Percentiles rank a stretch among this genome's conserved stretches.
phyloP scores from a whole-genome alignment of 768 basidiomycete species.

The Phylloporus rhodoxanthus region DNA sequence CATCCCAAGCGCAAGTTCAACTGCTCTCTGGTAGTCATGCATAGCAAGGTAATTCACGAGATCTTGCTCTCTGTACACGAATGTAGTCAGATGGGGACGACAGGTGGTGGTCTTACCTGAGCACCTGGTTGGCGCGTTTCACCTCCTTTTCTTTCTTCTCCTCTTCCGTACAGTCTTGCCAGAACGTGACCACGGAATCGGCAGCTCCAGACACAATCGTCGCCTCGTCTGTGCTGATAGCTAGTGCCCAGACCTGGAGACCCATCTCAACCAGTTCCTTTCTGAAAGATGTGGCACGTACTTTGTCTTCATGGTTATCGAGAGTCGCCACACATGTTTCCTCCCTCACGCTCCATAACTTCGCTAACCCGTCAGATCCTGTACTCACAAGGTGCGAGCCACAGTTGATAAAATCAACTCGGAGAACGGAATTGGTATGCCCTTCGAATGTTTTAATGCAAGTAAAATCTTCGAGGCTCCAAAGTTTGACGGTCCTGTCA shows the following conservation, averaged over 20 bases:
- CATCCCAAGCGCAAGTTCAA: conserved; percentile 88
- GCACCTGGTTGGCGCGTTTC: conserved; percentile 65
- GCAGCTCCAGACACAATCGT: conserved; percentile 92
- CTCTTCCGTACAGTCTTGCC: conserved; percentile 91
- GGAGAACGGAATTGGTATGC: conserved; percentile 92
- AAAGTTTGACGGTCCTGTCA: conserved; percentile 90
- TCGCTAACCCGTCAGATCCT: conserved; percentile 92
- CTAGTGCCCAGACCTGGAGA: conserved; percentile 92
- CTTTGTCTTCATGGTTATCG: conserved; percentile 98
- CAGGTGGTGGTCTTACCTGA: conserved; percentile 56
- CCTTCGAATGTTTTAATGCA: conserved; percentile 97
- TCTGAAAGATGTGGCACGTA: conserved; percentile 28
- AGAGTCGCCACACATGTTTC: conserved; percentile 85
- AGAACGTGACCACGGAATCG: conserved; percentile 93
- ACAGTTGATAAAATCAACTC: conserved; percentile 82
- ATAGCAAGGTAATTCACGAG: conserved; percentile 84
- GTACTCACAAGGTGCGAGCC: conserved; percentile 86
- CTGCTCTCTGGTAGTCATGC: conserved; percentile 86
- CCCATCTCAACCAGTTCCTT: background rate
- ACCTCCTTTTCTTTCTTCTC: conserved; percentile 69
- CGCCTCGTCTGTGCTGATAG: conserved; percentile 72
- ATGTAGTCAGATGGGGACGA: conserved; percentile 6
- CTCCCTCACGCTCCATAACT: conserved; percentile 87
- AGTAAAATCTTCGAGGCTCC: conserved; percentile 90
- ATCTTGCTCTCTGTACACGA: conserved; percentile 85